Conservation (phyloP, 2,329 filamentous ascomycete species). For the Colletotrichum cereale region DNA sequence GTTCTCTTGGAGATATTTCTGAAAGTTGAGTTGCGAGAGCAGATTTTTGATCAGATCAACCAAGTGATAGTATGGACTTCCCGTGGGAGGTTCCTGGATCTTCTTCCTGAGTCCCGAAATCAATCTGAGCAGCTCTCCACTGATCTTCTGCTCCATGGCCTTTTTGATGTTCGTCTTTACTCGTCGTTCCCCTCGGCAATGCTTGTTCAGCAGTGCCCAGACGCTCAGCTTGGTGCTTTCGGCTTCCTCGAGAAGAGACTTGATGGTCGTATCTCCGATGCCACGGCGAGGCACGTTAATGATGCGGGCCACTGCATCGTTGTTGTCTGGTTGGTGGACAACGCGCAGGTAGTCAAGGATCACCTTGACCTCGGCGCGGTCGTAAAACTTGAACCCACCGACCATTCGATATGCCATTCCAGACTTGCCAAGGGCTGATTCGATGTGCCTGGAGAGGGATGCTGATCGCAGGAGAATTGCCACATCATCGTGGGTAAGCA, state of each 20-base stretch:
- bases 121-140: slow-evolving; percentile 62
- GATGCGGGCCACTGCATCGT: slow-evolving; percentile 85
- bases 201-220: slow-evolving; percentile 77
- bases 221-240: slow-evolving; percentile 76
- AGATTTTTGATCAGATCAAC: slow-evolving; percentile 65
- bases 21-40: slow-evolving; percentile 76
- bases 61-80: slow-evolving; percentile 52
- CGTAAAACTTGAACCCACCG: slow-evolving; percentile 90
- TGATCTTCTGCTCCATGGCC: slow-evolving; percentile 65
- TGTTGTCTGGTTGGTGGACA: slow-evolving; percentile 86
- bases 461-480: slow-evolving; percentile 91
- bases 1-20: slow-evolving; percentile 78
- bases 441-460: slow-evolving; percentile 85
- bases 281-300: slow-evolving; percentile 87
- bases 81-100: slow-evolving; percentile 47
- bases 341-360: slow-evolving; percentile 90
- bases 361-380: slow-evolving; percentile 88
- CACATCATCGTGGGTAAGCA: slow-evolving; percentile 82
- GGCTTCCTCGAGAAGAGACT: slow-evolving; percentile 80
- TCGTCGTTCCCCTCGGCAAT: slow-evolving; percentile 63
- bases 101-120: slow-evolving; percentile 48
- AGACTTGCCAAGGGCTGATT: slow-evolving; percentile 82
- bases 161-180: slow-evolving; percentile 64
- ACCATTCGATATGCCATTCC: slow-evolving; percentile 94
- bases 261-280: slow-evolving; percentile 84